These are phyloP conservation scores for Tilletia horrida DNA, from an alignment of 1,284 basidiomycete species.

Conservation along the genomic window DNA sequence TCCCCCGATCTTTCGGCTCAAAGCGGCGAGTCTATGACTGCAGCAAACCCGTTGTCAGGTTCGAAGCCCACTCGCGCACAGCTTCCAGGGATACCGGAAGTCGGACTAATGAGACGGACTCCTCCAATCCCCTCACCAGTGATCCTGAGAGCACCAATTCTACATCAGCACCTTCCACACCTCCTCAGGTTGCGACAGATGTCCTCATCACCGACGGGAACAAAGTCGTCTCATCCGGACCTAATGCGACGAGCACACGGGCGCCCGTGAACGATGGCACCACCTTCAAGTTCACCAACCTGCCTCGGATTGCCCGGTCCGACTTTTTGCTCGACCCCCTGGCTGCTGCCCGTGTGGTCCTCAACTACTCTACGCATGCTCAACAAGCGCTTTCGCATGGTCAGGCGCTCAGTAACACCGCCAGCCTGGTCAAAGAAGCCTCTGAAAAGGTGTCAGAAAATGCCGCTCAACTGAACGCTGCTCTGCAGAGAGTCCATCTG, in stretches of 20 bases:
- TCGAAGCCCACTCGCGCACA: conserved; percentile 7
- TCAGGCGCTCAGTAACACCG: background rate
- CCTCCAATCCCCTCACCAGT: background rate
- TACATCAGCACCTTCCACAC: conserved; percentile 15
- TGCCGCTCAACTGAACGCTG: background rate
- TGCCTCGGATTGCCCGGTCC: background rate
- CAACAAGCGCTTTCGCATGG: conserved; percentile 7
- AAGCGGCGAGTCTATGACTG: background rate
- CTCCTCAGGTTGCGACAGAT: background rate
- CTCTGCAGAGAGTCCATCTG: background rate
- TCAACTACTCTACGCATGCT: conserved; percentile 14
- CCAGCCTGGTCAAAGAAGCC: background rate
- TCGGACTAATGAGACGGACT: background rate
- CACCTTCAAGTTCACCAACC: conserved; percentile 10
- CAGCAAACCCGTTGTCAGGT: background rate
- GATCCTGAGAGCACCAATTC: conserved; percentile 12
- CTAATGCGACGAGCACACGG: background rate
- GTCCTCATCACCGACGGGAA: background rate
- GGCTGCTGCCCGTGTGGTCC: background rate
- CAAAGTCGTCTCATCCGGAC: background rate
- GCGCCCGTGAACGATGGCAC: background rate
- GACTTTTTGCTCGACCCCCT: conserved; percentile 10
- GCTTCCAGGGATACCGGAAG: conserved; percentile 10
- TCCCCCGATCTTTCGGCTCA: conserved; percentile 5
- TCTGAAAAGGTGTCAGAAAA: background rate